Evolutionary conservation across 2,329 filamentous ascomycete species (phyloP).

Genomic region (Aureobasidium sp.): DNA sequence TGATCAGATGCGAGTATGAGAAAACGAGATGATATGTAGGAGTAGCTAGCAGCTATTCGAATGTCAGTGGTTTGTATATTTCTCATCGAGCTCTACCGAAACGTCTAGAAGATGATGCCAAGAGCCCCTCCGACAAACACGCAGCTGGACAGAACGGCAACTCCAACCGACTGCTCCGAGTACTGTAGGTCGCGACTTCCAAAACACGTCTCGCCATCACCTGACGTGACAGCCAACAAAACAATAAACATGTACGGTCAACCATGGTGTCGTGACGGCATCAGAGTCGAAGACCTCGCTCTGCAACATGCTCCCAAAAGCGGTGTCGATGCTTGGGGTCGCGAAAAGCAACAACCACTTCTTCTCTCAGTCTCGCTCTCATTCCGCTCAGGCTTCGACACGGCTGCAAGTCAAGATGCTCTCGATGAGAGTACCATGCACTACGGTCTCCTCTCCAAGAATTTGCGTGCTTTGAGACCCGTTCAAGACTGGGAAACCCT

Average conservation of each 20-base stretch:
- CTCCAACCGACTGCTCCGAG: background rate
- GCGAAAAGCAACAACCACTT: constrained; percentile 53
- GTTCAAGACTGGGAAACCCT: constrained; percentile 5
- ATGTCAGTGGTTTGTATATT: background rate
- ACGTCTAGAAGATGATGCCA: background rate
- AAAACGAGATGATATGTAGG: background rate
- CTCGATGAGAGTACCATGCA: constrained; percentile 65
- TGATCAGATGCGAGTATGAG: background rate
- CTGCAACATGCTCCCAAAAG: constrained; percentile 43
- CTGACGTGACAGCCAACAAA: background rate
- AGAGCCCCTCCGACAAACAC: background rate
- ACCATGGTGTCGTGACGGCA: constrained; percentile 20
- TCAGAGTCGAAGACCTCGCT: constrained; percentile 55
- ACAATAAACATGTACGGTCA: constrained; percentile 1
- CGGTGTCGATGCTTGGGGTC: constrained; percentile 59
- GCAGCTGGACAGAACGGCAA: background rate
- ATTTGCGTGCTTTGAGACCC: constrained; percentile 30
- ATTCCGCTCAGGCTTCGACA: constrained; percentile 46
- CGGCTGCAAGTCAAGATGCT: constrained; percentile 49
- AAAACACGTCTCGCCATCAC: background rate
- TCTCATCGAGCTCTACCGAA: background rate
- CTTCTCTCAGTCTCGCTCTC: constrained; percentile 52
- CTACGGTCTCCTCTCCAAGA: constrained; percentile 63
- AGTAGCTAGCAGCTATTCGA: background rate
- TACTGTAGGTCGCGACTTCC: background rate